Percentiles rank a stretch among this genome's conserved stretches.
Evolutionary conservation across 192 early-diverging fungal species (phyloP).

Genomic region (Allomyces macrogynus): DNA sequence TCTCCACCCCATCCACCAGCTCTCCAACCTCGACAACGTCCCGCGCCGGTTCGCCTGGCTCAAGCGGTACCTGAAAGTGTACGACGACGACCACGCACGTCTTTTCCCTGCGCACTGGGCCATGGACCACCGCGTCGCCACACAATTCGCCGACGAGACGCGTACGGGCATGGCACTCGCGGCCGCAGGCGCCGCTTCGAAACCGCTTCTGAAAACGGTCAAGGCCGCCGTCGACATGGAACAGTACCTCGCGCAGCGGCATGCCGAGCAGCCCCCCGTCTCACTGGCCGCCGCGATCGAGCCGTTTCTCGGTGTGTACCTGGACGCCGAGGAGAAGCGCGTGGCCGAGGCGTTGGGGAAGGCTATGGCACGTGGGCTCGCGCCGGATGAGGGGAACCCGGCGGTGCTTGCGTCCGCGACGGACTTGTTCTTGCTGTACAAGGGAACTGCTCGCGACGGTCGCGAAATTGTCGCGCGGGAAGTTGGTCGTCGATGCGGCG

Average conservation of each 20-base stretch:
- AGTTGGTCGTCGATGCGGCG: background rate
- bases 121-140: slow-evolving; percentile 42
- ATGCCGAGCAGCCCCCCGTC: background rate
- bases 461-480: background rate
- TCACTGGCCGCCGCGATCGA: background rate
- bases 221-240: background rate
- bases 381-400: background rate
- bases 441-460: background rate
- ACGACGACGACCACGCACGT: slow-evolving; percentile 64
- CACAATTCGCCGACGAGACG: slow-evolving; percentile 66
- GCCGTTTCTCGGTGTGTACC: background rate
- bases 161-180: slow-evolving; percentile 10
- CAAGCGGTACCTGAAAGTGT: slow-evolving; percentile 67
- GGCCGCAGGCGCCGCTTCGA: background rate
- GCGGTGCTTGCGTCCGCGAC: background rate
- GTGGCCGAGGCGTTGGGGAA: background rate
- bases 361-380: background rate
- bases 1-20: slow-evolving; percentile 30
- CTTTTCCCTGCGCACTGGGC: slow-evolving; percentile 70
- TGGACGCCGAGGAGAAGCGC: background rate
- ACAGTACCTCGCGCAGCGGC: background rate
- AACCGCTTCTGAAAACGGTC: background rate
- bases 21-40: slow-evolving; percentile 62
- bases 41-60: slow-evolving; percentile 84
- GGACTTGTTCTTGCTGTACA: background rate